Evolutionary conservation across 2,329 filamentous ascomycete species (phyloP).

Genomic region (Alternaria longipes): DNA sequence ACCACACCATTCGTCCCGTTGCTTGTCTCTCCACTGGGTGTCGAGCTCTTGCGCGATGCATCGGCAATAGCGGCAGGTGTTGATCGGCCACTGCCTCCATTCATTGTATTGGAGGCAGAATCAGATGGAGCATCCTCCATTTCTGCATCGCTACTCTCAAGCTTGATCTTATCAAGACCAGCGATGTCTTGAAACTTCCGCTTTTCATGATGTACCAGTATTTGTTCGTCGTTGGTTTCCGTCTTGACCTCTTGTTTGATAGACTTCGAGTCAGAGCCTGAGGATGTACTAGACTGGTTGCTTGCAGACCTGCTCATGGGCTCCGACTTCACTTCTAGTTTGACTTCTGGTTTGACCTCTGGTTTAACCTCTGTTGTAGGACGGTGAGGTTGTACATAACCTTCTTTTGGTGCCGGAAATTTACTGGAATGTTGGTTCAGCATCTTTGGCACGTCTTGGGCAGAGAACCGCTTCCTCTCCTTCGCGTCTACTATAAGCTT

Average conservation of each 20-base stretch:
- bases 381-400: conserved; percentile 30
- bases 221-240: conserved; percentile 46
- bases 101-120: conserved; percentile 30
- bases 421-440: conserved; percentile 62
- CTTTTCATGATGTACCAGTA: conserved; percentile 82
- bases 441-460: conserved; percentile 67
- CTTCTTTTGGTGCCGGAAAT: conserved; percentile 48
- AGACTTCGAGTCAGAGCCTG: conserved; percentile 15
- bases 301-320: conserved; percentile 36
- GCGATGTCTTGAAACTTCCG: conserved; percentile 78
- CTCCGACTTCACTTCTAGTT: conserved; percentile 32
- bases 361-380: conserved; percentile 33
- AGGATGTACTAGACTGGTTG: conserved; percentile 28
- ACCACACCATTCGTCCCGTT: conserved; percentile 16
- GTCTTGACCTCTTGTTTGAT: conserved; percentile 32
- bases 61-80: conserved; percentile 35
- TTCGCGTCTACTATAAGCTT: conserved; percentile 85
- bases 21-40: conserved; percentile 22
- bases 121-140: conserved; percentile 42
- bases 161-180: conserved; percentile 68
- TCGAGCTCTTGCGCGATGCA: conserved; percentile 25
- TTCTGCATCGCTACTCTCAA: conserved; percentile 42
- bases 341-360: conserved; percentile 31
- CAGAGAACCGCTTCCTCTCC: conserved; percentile 77
- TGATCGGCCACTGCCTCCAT: conserved; percentile 38